Evolutionary conservation across 1,284 basidiomycete genomes (phyloP).

Genomic region (Ganoderma lingzhi): DNA sequence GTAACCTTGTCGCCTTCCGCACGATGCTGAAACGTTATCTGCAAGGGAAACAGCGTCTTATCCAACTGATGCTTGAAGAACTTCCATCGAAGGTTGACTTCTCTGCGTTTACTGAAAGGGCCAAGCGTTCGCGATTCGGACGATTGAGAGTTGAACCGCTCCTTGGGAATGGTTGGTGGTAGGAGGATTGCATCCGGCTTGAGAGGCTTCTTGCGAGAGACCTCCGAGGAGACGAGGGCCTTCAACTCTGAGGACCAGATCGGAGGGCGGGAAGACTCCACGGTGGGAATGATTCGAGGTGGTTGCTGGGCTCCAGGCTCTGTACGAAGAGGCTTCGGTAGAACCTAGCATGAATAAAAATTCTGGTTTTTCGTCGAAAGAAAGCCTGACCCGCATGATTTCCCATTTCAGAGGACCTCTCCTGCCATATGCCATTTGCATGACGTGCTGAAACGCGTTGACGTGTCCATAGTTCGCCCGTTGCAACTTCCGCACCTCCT

Average conservation of each 20-base stretch:
- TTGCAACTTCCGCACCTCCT: constrained; percentile 67
- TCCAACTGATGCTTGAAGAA: constrained; percentile 64
- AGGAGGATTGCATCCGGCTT: constrained; percentile 47
- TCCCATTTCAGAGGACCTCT: constrained; percentile 75
- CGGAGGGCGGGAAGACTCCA: constrained; percentile 66
- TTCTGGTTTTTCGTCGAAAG: not conserved
- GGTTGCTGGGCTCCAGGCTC: constrained; percentile 51
- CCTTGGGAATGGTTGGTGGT: constrained; percentile 63
- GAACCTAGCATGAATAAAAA: constrained; percentile 15
- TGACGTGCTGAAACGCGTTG: constrained; percentile 64
- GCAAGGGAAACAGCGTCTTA: constrained; percentile 66
- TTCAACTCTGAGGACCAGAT: constrained; percentile 66
- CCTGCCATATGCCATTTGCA: constrained; percentile 82
- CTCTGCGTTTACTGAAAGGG: constrained; percentile 71
- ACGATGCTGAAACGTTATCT: constrained; percentile 43
- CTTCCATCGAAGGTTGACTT: constrained; percentile 76
- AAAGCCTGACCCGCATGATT: constrained; percentile 59
- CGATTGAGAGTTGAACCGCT: constrained; percentile 61
- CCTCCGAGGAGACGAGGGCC: constrained; percentile 63
- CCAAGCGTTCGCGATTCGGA: constrained; percentile 69
- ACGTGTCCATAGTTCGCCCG: constrained; percentile 63
- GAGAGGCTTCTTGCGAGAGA: constrained; percentile 57
- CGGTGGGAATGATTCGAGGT: constrained; percentile 56
- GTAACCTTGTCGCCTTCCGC: constrained; percentile 11
- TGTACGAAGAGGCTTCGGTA: constrained; percentile 58